Conservation (phyloP, 768 basidiomycete species). For the Ramaria sp. region DNA sequence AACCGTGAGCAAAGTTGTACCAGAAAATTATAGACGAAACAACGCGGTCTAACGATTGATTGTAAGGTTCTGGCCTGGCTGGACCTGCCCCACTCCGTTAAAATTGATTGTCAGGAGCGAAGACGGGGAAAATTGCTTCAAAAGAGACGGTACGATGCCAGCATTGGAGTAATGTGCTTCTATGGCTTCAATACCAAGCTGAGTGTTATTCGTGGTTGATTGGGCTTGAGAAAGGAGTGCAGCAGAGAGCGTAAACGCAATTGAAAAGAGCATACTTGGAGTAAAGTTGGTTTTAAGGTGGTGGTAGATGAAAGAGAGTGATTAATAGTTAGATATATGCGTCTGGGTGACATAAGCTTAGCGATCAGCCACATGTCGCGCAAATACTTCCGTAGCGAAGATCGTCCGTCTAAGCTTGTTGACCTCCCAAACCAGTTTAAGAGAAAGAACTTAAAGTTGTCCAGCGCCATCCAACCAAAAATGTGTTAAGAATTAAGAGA, state of each 20-base stretch:
- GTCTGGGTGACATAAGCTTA: too few species aligned
- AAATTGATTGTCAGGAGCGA: constrained; percentile 48
- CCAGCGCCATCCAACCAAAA: too few species aligned
- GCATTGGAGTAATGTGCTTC: constrained; percentile 58
- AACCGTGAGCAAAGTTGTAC: constrained; percentile 1
- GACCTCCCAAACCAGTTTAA: too few species aligned
- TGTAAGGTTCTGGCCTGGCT: constrained; percentile 48
- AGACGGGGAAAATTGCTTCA: constrained; percentile 48
- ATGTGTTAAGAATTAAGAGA: too few species aligned
- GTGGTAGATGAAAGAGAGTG: neutral
- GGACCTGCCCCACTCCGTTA: constrained; percentile 34
- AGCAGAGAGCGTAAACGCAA: constrained; percentile 23
- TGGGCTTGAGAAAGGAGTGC: constrained; percentile 28
- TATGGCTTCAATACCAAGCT: constrained; percentile 42
- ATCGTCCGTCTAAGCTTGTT: too few species aligned
- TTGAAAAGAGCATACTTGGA: constrained; percentile 24
- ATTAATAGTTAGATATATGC: too few species aligned
- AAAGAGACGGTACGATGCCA: constrained; percentile 48
- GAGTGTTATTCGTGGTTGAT: constrained; percentile 29
- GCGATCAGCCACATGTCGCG: too few species aligned
- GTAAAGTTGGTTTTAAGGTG: neutral
- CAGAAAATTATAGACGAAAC: neutral
- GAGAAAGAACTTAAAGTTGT: too few species aligned
- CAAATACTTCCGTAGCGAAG: too few species aligned
- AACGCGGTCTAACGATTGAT: constrained; percentile 37